Evolutionary conservation across 129 eudicot species (phyloP).

Genomic region (Flaveria brownii): DNA sequence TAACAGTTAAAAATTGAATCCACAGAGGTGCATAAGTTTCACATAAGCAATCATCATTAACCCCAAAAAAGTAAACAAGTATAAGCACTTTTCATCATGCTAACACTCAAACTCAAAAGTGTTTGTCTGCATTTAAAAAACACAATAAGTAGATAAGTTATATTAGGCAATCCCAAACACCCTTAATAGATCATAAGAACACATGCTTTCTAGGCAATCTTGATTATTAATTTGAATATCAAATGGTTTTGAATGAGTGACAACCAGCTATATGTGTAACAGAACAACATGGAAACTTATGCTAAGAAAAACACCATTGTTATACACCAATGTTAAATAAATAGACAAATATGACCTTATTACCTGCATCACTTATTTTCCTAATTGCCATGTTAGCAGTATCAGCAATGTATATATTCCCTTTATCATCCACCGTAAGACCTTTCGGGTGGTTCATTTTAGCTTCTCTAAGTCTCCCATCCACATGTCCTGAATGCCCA

Average conservation of each 20-base stretch:
- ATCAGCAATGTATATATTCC: constrained; percentile 90
- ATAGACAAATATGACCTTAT: neutral
- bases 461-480: constrained; percentile 83
- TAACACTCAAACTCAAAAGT: neutral
- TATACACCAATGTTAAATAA: neutral
- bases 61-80: neutral
- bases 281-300: neutral
- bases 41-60: too few relatives aligned
- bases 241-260: constrained; percentile 6
- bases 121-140: neutral
- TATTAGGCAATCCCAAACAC: neutral
- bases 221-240: constrained; percentile 1
- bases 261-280: neutral
- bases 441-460: constrained; percentile 96
- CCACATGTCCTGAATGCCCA: constrained; percentile 87
- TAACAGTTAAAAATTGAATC: neutral
- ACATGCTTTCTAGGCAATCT: constrained; percentile 7
- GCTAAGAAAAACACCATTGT: neutral
- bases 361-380: constrained; percentile 89
- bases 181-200: neutral
- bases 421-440: constrained; percentile 85
- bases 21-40: too few relatives aligned
- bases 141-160: neutral
- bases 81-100: neutral
- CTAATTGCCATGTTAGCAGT: constrained; percentile 85